Evolutionary conservation across 169 alveolate genomes (phyloP), one percentile per base, ranked within the genome.

Genomic region (Plasmodium vivax): DNA sequence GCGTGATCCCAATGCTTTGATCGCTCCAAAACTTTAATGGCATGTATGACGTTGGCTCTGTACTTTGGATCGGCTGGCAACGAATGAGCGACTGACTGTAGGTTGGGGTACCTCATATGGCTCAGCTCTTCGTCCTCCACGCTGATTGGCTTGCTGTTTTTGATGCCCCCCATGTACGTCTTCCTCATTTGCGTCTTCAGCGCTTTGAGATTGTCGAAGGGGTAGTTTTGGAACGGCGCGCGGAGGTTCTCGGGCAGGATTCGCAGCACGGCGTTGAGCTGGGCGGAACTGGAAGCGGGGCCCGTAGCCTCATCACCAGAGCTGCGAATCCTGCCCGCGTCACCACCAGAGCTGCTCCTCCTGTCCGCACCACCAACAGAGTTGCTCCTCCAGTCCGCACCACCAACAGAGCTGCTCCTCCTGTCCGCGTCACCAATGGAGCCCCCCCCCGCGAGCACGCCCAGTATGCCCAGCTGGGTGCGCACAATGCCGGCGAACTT

Each of bases 81-180:
- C 5, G 98, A 96, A 83, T 96, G 98, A 7, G 98, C 96, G 30
- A 96, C 98, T 74, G 96, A 80, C 82, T 96, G 98, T 36, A 96
- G 85, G 68, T 94, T 96, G 51, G 96, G 98, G 88, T 96, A 96
- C 16, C 95, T 19, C 79, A 90, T 23, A 14, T 58, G 27, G 19
- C n/a, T 58, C 14, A 90, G 38, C 34, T 90, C 94, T 36, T 90
- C 94, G 3, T 90, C 94, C 16, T 90, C 82, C 73, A 80, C 83
- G 47, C 80, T 90, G n/a, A 62, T 1, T 4, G 94, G 94, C 51
- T 90, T 90, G 34, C 56, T 90, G 73, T 90, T 90, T 80, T 90
- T 90, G 19, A 90, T 90, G 2, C 94, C 94, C 5, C 94, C 94
- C 16, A 90, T 14, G 83, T 90, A 90, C 72, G 56, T 71, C 30